Conservation (phyloP, 805 yeast species). For the Monosporozyma solicola region DNA sequence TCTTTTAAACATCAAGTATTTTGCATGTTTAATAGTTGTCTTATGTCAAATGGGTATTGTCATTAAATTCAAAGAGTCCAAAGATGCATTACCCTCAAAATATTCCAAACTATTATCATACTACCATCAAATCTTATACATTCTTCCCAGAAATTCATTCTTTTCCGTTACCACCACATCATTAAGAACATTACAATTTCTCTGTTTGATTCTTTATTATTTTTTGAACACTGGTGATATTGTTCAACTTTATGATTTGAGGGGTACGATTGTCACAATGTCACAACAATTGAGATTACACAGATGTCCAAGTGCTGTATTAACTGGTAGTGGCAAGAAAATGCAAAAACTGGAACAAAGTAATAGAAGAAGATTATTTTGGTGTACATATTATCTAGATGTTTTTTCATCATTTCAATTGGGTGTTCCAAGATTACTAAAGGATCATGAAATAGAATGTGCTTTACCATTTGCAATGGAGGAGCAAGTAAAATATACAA, state of each 20-base stretch:
- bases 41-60: slow-evolving; percentile 28
- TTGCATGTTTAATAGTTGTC: slow-evolving; percentile 19
- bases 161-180: slow-evolving; percentile 52
- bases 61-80: slow-evolving; percentile 16
- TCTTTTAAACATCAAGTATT: slow-evolving; percentile 21
- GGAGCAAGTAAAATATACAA: neutral
- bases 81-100: slow-evolving; percentile 4
- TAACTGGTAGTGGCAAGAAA: slow-evolving; percentile 55
- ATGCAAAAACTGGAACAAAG: slow-evolving; percentile 67
- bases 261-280: slow-evolving; percentile 73
- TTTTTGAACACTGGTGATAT: slow-evolving; percentile 67
- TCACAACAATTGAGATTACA: slow-evolving; percentile 79
- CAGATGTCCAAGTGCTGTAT: slow-evolving; percentile 77
- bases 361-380: slow-evolving; percentile 70
- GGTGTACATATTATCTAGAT: slow-evolving; percentile 77
- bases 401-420: slow-evolving; percentile 62
- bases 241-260: slow-evolving; percentile 60
- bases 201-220: slow-evolving; percentile 60
- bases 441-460: slow-evolving; percentile 79
- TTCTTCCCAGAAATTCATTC: slow-evolving; percentile 51
- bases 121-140: slow-evolving; percentile 48
- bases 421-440: slow-evolving; percentile 74
- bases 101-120: slow-evolving; percentile 31
- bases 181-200: slow-evolving; percentile 58
- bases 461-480: slow-evolving; percentile 46